phyloP scores from a whole-genome alignment of 768 basidiomycete species.

The Boletales sp. region DNA sequence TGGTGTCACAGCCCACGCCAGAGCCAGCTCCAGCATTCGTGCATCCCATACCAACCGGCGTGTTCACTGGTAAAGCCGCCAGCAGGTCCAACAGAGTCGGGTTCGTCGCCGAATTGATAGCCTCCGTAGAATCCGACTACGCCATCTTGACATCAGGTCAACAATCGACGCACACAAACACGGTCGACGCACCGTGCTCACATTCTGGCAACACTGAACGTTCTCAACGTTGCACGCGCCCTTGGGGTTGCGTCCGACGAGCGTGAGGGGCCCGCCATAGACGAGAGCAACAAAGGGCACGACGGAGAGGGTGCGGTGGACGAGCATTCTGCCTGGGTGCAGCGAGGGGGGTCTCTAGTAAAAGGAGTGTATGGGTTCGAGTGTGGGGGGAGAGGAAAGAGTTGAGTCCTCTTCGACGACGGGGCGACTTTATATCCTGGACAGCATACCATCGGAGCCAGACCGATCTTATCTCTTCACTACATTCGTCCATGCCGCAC shows the following conservation, averaged over 20 bases:
- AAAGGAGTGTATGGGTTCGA: conserved; percentile 25
- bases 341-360: conserved; percentile 2
- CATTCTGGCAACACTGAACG: conserved; percentile 20
- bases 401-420: conserved; percentile 4
- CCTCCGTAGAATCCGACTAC: conserved; percentile 12
- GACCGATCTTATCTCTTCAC: too few relatives aligned
- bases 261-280: conserved; percentile 13
- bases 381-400: conserved; percentile 4
- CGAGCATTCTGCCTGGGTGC: conserved; percentile 13
- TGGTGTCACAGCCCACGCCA: conserved; percentile 9
- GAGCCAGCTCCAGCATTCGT: conserved; percentile 25
- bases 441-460: too few relatives aligned
- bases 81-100: conserved; percentile 5
- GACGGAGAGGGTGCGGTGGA: conserved; percentile 8
- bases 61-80: background rate
- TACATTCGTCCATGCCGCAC: too few relatives aligned
- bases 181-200: conserved; percentile 13
- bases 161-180: background rate
- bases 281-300: conserved; percentile 17
- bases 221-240: conserved; percentile 22
- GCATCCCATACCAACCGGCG: conserved; percentile 18
- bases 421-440: conserved; percentile 17
- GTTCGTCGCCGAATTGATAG: background rate
- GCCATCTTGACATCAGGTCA: conserved; percentile 4
- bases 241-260: conserved; percentile 21